These are phyloP conservation scores for Xylariomycetidae sp. DNA, from an alignment of 2,329 filamentous ascomycete species.

Conservation along the genomic window DNA sequence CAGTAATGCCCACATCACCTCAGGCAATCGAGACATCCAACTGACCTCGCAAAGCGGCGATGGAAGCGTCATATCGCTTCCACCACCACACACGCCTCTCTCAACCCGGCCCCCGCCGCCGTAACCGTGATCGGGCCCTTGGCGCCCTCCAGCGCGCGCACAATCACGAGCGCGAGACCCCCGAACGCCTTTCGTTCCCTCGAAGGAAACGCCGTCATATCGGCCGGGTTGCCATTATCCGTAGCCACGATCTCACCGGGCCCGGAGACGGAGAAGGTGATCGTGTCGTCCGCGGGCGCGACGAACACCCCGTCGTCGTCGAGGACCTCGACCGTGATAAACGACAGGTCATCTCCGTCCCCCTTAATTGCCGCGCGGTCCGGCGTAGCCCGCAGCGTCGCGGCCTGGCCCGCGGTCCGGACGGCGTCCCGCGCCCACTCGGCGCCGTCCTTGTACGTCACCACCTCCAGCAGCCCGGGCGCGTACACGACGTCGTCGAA, in stretches of 20 bases:
- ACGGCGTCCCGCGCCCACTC: conserved; percentile 40
- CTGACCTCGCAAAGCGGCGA: no score
- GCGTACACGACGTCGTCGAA: conserved; percentile 48
- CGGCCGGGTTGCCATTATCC: conserved; percentile 46
- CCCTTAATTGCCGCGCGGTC: conserved; percentile 34
- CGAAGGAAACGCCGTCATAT: conserved; percentile 38
- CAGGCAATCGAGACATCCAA: no score
- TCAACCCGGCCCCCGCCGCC: conserved; percentile 15
- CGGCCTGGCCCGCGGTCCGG: conserved; percentile 36
- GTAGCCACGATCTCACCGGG: conserved; percentile 43
- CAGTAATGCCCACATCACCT: no score
- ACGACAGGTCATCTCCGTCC: conserved; percentile 43
- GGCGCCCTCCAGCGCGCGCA: conserved; percentile 24
- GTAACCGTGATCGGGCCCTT: conserved; percentile 20
- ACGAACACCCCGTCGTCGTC: conserved; percentile 40
- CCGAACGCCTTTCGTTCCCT: conserved; percentile 34
- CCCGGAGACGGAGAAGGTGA: conserved; percentile 40
- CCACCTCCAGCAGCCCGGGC: conserved; percentile 42
- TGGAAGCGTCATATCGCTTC: no score
- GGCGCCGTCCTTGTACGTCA: conserved; percentile 42
- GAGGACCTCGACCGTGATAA: conserved; percentile 39
- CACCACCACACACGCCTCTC: no score
- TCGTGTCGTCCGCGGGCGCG: conserved; percentile 34
- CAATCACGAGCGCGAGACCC: conserved; percentile 36
- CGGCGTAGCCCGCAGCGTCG: conserved; percentile 32